These are phyloP conservation scores for Mesembryanthemum crystallinum DNA, from an alignment of 148 eudicot genomes.

Conservation along the genomic window DNA sequence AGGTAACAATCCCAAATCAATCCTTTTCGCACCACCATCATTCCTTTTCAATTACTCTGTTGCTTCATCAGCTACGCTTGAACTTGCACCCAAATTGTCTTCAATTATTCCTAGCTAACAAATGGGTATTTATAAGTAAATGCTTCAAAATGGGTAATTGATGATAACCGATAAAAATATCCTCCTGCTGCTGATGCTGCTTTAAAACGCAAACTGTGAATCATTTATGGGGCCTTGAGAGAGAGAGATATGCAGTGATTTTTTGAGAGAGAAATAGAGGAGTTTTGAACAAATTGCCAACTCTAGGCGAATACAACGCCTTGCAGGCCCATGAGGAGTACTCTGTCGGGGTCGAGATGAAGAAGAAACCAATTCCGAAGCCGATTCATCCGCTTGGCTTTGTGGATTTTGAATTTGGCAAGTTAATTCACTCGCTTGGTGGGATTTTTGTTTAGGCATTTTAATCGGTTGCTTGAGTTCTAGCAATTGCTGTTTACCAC, in stretches of 20 bases:
- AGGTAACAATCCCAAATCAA: slow-evolving; percentile 70
- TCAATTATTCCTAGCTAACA: not conserved
- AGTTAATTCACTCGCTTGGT: too few relatives aligned
- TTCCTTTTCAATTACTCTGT: slow-evolving; percentile 22
- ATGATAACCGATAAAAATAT: not conserved
- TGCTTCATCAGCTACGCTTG: slow-evolving; percentile 35
- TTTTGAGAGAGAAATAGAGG: not conserved
- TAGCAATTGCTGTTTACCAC: too few relatives aligned
- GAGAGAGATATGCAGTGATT: not conserved
- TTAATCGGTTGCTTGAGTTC: too few relatives aligned
- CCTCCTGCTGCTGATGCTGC: not conserved
- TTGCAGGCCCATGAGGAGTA: slow-evolving; percentile 42
- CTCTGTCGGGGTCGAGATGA: slow-evolving; percentile 89
- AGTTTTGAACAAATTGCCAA: slow-evolving; percentile 50
- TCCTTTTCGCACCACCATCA: slow-evolving; percentile 18
- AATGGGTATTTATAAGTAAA: too few relatives aligned
- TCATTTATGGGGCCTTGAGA: slow-evolving; percentile 8
- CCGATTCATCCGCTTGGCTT: too few relatives aligned
- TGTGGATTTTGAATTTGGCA: too few relatives aligned
- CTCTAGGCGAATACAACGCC: slow-evolving; percentile 45
- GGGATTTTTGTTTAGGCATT: too few relatives aligned
- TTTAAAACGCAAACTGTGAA: slow-evolving; percentile 15
- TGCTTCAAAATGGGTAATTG: not conserved
- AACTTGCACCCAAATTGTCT: not conserved
- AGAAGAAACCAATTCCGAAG: slow-evolving; percentile 88